Base-by-base conservation (phyloP, 495 filamentous ascomycete genomes). In the Penicillium angulare region DNA sequence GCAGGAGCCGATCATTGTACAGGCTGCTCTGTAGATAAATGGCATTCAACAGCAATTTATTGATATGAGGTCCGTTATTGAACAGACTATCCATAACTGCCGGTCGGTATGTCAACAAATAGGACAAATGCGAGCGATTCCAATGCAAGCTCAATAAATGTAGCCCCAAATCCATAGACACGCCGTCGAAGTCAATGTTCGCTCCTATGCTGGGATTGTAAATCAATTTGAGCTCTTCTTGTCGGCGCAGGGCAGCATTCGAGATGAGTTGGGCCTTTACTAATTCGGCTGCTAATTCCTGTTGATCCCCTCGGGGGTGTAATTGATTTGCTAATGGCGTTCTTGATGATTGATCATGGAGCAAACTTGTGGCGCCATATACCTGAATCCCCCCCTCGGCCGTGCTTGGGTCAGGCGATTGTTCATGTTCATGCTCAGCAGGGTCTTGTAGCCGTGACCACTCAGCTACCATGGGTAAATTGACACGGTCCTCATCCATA, bases 21-120 rank as follows among this genome's bases (percentile, higher is more conserved):
- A 52, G 38, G 20, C 33, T 49, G 44, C 42, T 52, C 26, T 33
- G 39, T 20, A 58, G 61, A 41, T 68, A 72, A 17, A 72, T 66
- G 10, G 66, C 60, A 43, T 68, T 71, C 1, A 73, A 49, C 0
- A 70, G 61, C 5, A 73, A 42, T 42, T 65, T 68, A 31, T 61
- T 61, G 40, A 68, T 57, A 29, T 67, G 66, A 0, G 63, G 65
- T 10, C 69, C 69, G 20, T 45, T 43, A 38, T 53, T 64, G 7
- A 58, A 47, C 44, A 72, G 59, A 29, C 65, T 61, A 4, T 65
- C 56, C 64, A 69, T 71, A 18, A 71, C 55, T 0, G 60, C 64
- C 0, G 66, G 59, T 15, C 70, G 59, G 41, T 72, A 74, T 1
- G 56, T 56, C 9, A 67, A 32, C 0, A 69, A 46, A 44, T 49